Evolutionary conservation across 352 stramenopile species (phyloP).

Genomic region (Nothophytophthora sp.): DNA sequence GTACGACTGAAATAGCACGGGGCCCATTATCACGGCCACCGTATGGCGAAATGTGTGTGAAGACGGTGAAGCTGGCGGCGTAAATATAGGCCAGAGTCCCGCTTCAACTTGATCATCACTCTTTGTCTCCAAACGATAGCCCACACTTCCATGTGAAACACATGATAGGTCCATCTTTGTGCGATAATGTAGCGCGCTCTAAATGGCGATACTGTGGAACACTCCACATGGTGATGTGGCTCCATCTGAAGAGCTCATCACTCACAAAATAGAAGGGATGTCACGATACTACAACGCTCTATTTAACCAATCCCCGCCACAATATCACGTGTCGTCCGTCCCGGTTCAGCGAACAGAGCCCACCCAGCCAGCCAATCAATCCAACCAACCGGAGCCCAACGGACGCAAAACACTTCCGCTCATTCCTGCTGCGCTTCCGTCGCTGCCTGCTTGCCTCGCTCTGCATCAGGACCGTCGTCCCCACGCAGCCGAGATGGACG

Average conservation of each 20-base stretch:
- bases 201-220: neutral
- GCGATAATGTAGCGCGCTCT: too few relatives aligned
- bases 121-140: too few relatives aligned
- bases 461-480: neutral
- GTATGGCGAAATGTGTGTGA: too few relatives aligned
- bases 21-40: too few relatives aligned
- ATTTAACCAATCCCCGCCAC: neutral
- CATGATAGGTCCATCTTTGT: too few relatives aligned
- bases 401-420: too few relatives aligned
- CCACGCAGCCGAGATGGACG: conserved; percentile 29
- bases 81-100: neutral
- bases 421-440: neutral
- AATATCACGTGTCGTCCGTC: neutral
- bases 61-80: too few relatives aligned
- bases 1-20: neutral
- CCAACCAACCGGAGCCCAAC: conserved; percentile 25
- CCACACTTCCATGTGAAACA: too few relatives aligned
- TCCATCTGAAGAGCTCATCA: too few relatives aligned
- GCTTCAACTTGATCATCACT: conserved; percentile 11
- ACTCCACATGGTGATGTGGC: neutral
- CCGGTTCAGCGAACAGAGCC: neutral
- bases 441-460: neutral
- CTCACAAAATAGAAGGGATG: neutral
- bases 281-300: neutral
- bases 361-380: neutral